Evolutionary conservation across 768 basidiomycete genomes (phyloP).

Genomic region (Mycena leptocephala): DNA sequence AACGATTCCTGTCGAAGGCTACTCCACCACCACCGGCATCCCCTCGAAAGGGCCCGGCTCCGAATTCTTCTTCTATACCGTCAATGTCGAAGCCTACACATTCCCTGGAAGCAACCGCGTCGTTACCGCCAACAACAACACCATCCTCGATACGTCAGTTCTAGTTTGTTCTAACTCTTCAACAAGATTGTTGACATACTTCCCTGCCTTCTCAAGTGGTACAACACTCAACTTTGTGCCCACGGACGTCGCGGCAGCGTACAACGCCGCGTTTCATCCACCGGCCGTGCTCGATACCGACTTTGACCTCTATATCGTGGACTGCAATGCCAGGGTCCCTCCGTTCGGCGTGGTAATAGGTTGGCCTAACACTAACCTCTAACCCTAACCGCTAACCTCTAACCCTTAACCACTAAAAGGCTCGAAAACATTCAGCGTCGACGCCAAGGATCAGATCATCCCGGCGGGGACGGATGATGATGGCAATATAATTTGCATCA

Average conservation of each 20-base stretch:
- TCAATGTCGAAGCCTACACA: slow-evolving; percentile 36
- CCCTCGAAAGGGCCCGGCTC: slow-evolving; percentile 28
- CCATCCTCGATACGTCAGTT: slow-evolving; percentile 31
- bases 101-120: slow-evolving; percentile 33
- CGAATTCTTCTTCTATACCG: slow-evolving; percentile 39
- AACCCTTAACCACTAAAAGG: too few relatives aligned
- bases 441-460: slow-evolving; percentile 38
- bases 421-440: slow-evolving; percentile 35
- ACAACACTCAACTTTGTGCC: slow-evolving; percentile 43
- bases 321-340: slow-evolving; percentile 40
- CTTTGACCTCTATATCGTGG: slow-evolving; percentile 32
- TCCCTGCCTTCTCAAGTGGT: slow-evolving; percentile 14
- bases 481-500: slow-evolving; percentile 37
- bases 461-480: slow-evolving; percentile 35
- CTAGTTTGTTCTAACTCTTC: neutral
- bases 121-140: slow-evolving; percentile 27
- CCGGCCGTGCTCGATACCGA: slow-evolving; percentile 32
- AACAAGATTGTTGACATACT: neutral
- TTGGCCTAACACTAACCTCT: too few relatives aligned
- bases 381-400: too few relatives aligned
- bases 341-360: slow-evolving; percentile 38
- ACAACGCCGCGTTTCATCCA: slow-evolving; percentile 34
- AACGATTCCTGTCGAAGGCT: slow-evolving; percentile 40
- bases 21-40: slow-evolving; percentile 34
- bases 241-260: slow-evolving; percentile 33